Evolutionary conservation across 2,329 filamentous ascomycete species (phyloP).

Genomic region (Fusarium mexicanum): DNA sequence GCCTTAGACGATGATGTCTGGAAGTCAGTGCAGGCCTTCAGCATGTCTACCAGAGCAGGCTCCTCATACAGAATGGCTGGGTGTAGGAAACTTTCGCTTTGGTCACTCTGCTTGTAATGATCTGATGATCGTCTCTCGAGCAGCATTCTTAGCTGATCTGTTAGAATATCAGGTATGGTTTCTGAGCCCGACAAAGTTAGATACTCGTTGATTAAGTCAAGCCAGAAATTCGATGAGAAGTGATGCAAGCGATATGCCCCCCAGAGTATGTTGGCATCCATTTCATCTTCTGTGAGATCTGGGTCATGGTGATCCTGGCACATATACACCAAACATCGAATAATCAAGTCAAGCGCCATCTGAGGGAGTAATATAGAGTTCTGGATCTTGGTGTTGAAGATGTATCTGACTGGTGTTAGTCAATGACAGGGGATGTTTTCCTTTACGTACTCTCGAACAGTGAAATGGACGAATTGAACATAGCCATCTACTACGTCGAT

Average conservation of each 20-base stretch:
- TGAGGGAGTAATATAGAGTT: too few relatives aligned
- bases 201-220: fast-evolving
- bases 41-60: fast-evolving
- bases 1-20: fast-evolving
- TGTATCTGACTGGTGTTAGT: not conserved
- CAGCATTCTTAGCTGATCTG: fast-evolving
- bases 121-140: not conserved
- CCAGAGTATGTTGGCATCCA: not conserved
- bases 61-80: fast-evolving
- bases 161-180: not conserved
- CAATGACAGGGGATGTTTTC: fast-evolving
- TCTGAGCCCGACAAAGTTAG: fast-evolving
- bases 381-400: fast-evolving
- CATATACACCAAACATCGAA: fast-evolving
- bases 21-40: fast-evolving
- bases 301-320: not conserved
- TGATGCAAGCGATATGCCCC: not conserved
- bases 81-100: fast-evolving
- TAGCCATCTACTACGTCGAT: fast-evolving
- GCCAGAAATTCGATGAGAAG: not conserved
- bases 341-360: fast-evolving
- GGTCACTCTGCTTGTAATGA: fast-evolving
- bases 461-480: not conserved
- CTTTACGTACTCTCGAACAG: fast-evolving
- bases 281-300: fast-evolving